Evolutionary conservation across 257 asterid genomes (phyloP).

Genomic region (Capsicum chinense): DNA sequence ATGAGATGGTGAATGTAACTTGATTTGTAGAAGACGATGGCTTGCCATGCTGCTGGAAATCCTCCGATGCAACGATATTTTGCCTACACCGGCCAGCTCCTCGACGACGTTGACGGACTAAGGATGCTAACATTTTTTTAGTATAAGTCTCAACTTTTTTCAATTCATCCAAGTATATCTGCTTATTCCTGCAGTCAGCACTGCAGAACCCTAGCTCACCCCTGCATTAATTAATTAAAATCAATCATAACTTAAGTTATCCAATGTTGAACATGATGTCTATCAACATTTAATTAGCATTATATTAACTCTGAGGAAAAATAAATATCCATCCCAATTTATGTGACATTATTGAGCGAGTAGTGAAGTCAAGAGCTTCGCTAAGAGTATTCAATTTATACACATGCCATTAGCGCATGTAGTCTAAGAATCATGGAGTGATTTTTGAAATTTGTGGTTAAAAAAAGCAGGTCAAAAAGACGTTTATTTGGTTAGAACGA

Average conservation of each 20-base stretch:
- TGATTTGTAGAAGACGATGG: slow-evolving; percentile 28
- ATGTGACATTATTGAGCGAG: background rate
- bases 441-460: background rate
- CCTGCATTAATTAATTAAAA: slow-evolving; percentile 41
- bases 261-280: background rate
- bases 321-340: background rate
- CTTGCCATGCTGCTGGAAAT: slow-evolving; percentile 40
- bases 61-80: slow-evolving; percentile 37
- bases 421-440: background rate
- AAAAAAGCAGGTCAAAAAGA: background rate
- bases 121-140: slow-evolving; percentile 42
- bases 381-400: background rate
- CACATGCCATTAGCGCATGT: no score
- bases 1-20: slow-evolving; percentile 45
- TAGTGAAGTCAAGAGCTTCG: background rate
- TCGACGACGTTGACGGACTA: slow-evolving; percentile 34
- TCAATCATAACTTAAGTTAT: background rate
- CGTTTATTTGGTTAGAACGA: no score
- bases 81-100: slow-evolving; percentile 43
- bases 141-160: slow-evolving; percentile 56
- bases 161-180: slow-evolving; percentile 59
- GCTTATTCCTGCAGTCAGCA: slow-evolving; percentile 63
- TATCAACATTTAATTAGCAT: background rate
- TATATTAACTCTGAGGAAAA: background rate
- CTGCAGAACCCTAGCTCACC: slow-evolving; percentile 81